Percentiles rank a stretch among this genome's conserved stretches.
Conservation (phyloP, 2,329 filamentous ascomycete species). For the Chaetomiaceae sp. region DNA sequence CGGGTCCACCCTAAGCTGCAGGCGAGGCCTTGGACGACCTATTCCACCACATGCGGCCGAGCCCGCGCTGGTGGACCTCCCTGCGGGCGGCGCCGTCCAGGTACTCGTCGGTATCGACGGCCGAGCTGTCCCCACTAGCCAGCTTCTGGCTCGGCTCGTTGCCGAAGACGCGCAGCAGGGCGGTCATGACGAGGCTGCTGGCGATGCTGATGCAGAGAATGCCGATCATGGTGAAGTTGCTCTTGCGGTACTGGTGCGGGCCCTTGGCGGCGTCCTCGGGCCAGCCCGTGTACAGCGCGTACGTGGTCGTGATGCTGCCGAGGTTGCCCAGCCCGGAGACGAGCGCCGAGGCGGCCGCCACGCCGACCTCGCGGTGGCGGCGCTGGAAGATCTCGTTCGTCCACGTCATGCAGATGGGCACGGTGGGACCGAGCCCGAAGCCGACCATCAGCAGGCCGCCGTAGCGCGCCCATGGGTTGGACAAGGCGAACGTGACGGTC, state of each 20-base stretch:
- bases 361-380: constrained; percentile 83
- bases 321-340: constrained; percentile 84
- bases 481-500: constrained; percentile 65
- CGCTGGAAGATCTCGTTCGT: constrained; percentile 84
- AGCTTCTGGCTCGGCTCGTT: constrained; percentile 46
- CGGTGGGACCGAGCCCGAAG: constrained; percentile 83
- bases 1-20: not conserved
- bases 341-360: constrained; percentile 76
- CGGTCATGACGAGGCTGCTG: constrained; percentile 62
- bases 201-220: constrained; percentile 74
- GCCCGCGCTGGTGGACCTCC: constrained; percentile 53
- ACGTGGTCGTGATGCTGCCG: constrained; percentile 80
- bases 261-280: constrained; percentile 64
- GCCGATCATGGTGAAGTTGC: constrained; percentile 82
- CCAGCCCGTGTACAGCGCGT: constrained; percentile 86
- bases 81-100: constrained; percentile 56
- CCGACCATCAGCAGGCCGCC: constrained; percentile 84
- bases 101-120: constrained; percentile 37
- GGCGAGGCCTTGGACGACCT: constrained; percentile 18
- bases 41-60: constrained; percentile 36
- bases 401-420: constrained; percentile 93
- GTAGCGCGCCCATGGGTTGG: constrained; percentile 75
- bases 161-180: constrained; percentile 55
- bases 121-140: constrained; percentile 29
- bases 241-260: constrained; percentile 67